A percentile compares a stretch with the other conserved stretches of the same genome.
phyloP scores from a whole-genome alignment of 139 green algal genomes.

The Gonium pectorale region DNA sequence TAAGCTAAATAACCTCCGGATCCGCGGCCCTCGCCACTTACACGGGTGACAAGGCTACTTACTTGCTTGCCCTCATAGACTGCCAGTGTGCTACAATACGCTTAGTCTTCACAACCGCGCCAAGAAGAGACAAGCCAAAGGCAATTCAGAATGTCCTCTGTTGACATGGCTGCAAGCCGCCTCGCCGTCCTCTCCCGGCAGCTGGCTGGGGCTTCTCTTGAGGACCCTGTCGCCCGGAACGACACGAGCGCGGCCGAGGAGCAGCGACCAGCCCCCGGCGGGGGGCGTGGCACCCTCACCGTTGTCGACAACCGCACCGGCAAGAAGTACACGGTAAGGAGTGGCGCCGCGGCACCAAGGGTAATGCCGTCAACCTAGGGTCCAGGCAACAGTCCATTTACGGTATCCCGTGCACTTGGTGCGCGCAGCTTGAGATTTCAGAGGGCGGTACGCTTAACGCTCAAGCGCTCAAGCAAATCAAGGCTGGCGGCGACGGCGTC shows the following conservation, averaged over 20 bases:
- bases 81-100: neutral
- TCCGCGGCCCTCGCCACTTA: neutral
- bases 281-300: conserved; percentile 79
- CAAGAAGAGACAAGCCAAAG: no score
- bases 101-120: neutral
- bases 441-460: conserved; percentile 90
- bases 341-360: neutral
- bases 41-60: no score
- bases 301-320: conserved; percentile 90
- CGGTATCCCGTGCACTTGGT: neutral
- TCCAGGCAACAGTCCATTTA: conserved; percentile 4
- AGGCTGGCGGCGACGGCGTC: conserved; percentile 88
- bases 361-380: neutral
- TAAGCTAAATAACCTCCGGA: neutral
- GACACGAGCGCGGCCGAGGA: conserved; percentile 43
- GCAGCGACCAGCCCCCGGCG: conserved; percentile 61
- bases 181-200: conserved; percentile 33
- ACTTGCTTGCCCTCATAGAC: no score
- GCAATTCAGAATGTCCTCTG: neutral
- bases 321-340: conserved; percentile 87
- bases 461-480: conserved; percentile 93
- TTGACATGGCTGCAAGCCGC: neutral
- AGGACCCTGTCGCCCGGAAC: conserved; percentile 11
- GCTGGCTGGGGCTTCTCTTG: neutral
- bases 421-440: conserved; percentile 80